Evolutionary conservation across 371 early-diverging fungal species (phyloP), one percentile per base, ranked within the genome.

Genomic region (Umbelopsis sp.): DNA sequence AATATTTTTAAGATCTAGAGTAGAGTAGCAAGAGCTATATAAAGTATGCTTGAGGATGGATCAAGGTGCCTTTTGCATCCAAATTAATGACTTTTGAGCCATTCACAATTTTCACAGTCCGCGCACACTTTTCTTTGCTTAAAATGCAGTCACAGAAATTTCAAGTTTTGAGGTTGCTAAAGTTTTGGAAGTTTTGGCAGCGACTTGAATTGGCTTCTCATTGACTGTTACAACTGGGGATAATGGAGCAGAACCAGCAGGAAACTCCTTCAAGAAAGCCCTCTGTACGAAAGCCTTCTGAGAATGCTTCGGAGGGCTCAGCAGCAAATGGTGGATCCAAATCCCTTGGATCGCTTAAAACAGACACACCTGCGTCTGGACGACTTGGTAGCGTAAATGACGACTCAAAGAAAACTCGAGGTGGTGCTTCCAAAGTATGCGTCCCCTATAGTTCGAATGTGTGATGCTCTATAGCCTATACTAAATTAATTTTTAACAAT

Each of bases 361-460:
- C 83, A 25, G 79, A 80, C 67, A 50, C 69, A 12, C 35, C 71
- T 1, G 63, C 57, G 22, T 74, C 76, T 50, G 83, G 83, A 25
- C 74, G 83, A 50, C 73, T 83, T 32, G 78, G 72, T 35, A 83
- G 83, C 65, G 75, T 83, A 10, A 76, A 83, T 51, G 82, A 82
- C 37, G 80, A 80, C 0, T 72, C 76, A 52, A 76, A 76, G 32
- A 46, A 45, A 46, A 81, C 84, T 50, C 75, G 83, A 64, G 86
- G 86, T 37, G 80, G 85, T 48, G 69, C 85, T 1, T 52, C 74
- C 25, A 87, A 85, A 73, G 87, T 85, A 77, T 67, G 5, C 25
- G 1, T 10, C 18, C 18, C 35, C 16, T 1, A 29, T 20, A 48
- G 18, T 14, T 16, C n/a, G 12, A 22, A 0, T 44, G n/a, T 12